Conservation (phyloP, 2,329 filamentous ascomycete species). For the Daldinia eschscholtzii region DNA sequence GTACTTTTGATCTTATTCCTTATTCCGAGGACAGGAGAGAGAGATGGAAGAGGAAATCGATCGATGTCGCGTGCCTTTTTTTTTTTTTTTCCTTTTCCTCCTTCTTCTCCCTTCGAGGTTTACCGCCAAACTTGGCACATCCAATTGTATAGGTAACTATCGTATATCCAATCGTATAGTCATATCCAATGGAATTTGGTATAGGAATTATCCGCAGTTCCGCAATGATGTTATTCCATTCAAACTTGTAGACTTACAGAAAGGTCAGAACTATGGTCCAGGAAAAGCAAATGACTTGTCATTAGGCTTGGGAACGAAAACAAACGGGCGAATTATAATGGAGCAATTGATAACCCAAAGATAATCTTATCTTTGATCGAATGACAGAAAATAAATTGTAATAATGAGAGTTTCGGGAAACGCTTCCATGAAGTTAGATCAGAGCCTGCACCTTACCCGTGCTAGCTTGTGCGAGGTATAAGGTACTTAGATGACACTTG, state of each 20-base stretch:
- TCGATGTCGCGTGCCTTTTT: slow-evolving; percentile 17
- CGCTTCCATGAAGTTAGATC: slow-evolving; percentile 40
- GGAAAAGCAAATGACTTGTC: slow-evolving; percentile 43
- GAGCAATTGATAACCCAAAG: slow-evolving; percentile 49
- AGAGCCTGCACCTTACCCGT: slow-evolving; percentile 43
- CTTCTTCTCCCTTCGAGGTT: not conserved
- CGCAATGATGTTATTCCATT: slow-evolving; percentile 26
- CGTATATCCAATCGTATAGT: not conserved
- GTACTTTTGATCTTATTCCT: not conserved
- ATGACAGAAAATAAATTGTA: slow-evolving; percentile 52
- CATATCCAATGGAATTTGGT: slow-evolving; percentile 20
- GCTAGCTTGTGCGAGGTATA: slow-evolving; percentile 36
- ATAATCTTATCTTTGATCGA: slow-evolving; percentile 50
- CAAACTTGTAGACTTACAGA: not conserved
- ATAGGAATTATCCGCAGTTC: slow-evolving; percentile 20
- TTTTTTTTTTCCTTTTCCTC: slow-evolving; percentile 3
- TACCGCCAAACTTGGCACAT: slow-evolving; percentile 20
- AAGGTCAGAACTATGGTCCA: not conserved
- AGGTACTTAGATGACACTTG: slow-evolving; percentile 42
- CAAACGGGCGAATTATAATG: slow-evolving; percentile 47
- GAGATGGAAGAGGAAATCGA: slow-evolving; percentile 3
- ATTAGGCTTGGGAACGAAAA: slow-evolving; percentile 42
- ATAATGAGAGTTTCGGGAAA: slow-evolving; percentile 41
- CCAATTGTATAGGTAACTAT: not conserved
- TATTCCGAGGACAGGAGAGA: not conserved